Conservation (phyloP, 805 yeast genomes). For the Saccharomyces kudriavzevii region DNA sequence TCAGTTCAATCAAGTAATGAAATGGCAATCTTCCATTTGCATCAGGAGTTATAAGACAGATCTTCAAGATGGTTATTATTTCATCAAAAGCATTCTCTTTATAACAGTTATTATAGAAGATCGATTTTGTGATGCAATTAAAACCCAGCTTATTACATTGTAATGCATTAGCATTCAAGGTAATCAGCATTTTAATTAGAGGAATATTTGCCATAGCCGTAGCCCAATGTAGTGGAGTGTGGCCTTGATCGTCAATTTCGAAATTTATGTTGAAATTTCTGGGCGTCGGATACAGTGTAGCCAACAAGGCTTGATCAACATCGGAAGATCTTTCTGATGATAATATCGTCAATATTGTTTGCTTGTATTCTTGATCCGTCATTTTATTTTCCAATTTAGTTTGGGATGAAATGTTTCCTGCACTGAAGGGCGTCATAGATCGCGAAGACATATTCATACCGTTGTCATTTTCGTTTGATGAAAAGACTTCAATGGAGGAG, state of each 20-base stretch:
- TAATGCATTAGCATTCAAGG: slow-evolving; percentile 55
- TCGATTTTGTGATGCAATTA: slow-evolving; percentile 60
- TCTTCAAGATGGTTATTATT: slow-evolving; percentile 52
- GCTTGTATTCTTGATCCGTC: slow-evolving; percentile 23
- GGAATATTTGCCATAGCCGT: slow-evolving; percentile 65
- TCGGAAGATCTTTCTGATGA: slow-evolving; percentile 27
- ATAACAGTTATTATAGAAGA: slow-evolving; percentile 64
- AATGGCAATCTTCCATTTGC: slow-evolving; percentile 63
- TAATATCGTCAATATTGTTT: slow-evolving; percentile 24
- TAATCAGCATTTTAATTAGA: slow-evolving; percentile 46
- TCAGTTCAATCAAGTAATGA: slow-evolving; percentile 55
- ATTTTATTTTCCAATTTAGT: not conserved
- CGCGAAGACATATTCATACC: slow-evolving; percentile 13
- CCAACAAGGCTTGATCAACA: slow-evolving; percentile 24
- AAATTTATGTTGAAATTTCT: slow-evolving; percentile 55
- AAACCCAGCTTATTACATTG: slow-evolving; percentile 49
- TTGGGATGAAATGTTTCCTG: not conserved
- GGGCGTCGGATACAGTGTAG: slow-evolving; percentile 48
- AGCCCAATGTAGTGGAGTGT: slow-evolving; percentile 81
- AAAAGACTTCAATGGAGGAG: slow-evolving; percentile 18
- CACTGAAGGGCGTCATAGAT: slow-evolving; percentile 12
- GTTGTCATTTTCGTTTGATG: slow-evolving; percentile 15
- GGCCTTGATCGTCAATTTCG: slow-evolving; percentile 72
- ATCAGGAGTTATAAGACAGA: slow-evolving; percentile 65
- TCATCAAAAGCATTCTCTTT: slow-evolving; percentile 53